Evolutionary conservation across 2,329 filamentous ascomycete species (phyloP), one percentile per base, ranked within the genome.

Genomic region (Aureobasidium pullulans): DNA sequence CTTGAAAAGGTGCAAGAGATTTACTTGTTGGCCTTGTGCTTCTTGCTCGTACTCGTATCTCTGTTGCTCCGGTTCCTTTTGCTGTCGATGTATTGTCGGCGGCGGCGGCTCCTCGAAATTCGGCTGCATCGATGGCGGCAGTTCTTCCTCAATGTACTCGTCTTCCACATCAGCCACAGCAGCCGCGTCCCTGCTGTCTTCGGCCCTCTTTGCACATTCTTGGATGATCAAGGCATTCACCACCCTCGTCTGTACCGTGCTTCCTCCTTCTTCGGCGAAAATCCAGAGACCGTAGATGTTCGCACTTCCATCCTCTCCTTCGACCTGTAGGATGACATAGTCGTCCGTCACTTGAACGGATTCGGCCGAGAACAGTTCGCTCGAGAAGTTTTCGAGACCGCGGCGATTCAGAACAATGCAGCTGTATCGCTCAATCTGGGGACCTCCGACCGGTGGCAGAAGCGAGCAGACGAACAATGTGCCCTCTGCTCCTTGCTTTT

Each of bases 401-500:
- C 76, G 75, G 29, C 78, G 71, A 62, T 80, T 80, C 49, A 79
- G 65, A 10, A 80, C 76, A 54, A 78, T 68, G 28, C 76, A 73
- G 50, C 69, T 71, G 65, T 75, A 79, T 28, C 76, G 71, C 47
- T 75, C 69, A n/a, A 63, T 60, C 7, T 39, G 37, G 13, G 65
- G 63, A 48, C 67, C 69, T 9, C 64, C 61, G 57, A 83, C 61
- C 4, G 65, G 67, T 15, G 63, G 60, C 2, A 59, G 16, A 15
- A 85, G 75, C 64, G 88, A 81, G 77, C 89, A 95, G 57, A 97
- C 83, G 72, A 97, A 99, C 64, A 97, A 78, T 11, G 90, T 89
- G 40, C 94, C 94, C 73, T 96, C 92, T 10, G 92, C 82, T 59
- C 86, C 88, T 47, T 83, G 83, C 77, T 95, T 96, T 70, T 94